Percentiles rank a stretch among this genome's conserved stretches.
phyloP scores from a whole-genome alignment of 495 filamentous ascomycete genomes.

The Neurospora sp. region DNA sequence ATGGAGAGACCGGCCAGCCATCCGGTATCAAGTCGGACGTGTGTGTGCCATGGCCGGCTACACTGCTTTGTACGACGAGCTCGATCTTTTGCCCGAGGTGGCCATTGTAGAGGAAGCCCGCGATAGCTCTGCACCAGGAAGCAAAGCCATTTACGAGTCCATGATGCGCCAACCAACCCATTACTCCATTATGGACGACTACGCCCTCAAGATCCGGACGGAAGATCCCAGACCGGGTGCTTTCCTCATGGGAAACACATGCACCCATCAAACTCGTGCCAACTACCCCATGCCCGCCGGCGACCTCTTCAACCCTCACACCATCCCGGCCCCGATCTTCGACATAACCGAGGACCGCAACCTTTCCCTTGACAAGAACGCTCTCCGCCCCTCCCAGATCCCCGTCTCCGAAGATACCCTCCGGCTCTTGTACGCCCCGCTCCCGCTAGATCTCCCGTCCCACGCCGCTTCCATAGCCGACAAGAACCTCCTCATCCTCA shows the following conservation, averaged over 20 bases:
- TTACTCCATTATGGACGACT: slow-evolving; percentile 2
- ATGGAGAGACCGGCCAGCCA: slow-evolving; percentile 3
- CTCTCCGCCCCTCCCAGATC: background rate
- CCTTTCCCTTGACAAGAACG: background rate
- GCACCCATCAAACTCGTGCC: background rate
- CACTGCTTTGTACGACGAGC: slow-evolving; percentile 7
- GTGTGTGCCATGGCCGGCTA: slow-evolving; percentile 15
- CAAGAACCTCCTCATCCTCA: slow-evolving; percentile 13
- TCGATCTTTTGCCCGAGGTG: slow-evolving; percentile 12
- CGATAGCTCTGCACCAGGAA: background rate
- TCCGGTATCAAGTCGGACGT: slow-evolving; percentile 11
- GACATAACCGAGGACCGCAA: background rate
- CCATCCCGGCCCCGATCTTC: background rate
- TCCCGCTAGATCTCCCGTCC: slow-evolving; percentile 9
- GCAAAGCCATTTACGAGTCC: background rate
- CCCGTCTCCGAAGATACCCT: background rate
- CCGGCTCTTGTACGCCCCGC: slow-evolving; percentile 5
- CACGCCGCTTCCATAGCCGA: background rate
- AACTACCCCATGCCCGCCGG: background rate
- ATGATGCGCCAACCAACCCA: background rate
- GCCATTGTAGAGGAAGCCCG: slow-evolving; percentile 13
- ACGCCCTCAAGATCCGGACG: background rate
- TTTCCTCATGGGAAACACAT: background rate
- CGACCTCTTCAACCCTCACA: background rate
- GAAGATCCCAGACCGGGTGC: background rate